Conservation (phyloP, 805 yeast genomes). For the Yarrowia divulgata region DNA sequence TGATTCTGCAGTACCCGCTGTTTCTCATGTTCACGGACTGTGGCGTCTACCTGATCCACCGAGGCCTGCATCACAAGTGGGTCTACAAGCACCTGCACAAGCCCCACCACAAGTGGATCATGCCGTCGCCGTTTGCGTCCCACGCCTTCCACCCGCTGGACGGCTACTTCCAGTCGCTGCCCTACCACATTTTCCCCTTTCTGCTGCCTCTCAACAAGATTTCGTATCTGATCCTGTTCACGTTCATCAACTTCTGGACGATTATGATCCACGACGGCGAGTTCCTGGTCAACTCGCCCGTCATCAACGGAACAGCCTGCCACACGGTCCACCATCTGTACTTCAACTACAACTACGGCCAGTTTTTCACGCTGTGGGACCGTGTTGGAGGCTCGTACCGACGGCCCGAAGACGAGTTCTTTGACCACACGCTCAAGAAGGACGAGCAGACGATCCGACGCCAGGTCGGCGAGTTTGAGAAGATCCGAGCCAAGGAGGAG, state of each 20-base stretch:
- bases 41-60: constrained; percentile 88
- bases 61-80: constrained; percentile 91
- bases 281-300: constrained; percentile 89
- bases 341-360: constrained; percentile 98
- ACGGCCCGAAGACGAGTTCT: constrained; percentile 86
- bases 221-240: constrained; percentile 79
- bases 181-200: constrained; percentile 92
- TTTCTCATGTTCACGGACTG: constrained; percentile 94
- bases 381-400: constrained; percentile 93
- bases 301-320: constrained; percentile 97
- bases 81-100: constrained; percentile 89
- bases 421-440: constrained; percentile 66
- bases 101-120: constrained; percentile 99
- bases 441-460: constrained; percentile 69
- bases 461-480: constrained; percentile 78
- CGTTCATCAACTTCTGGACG: constrained; percentile 96
- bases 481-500: constrained; percentile 85
- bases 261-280: constrained; percentile 99
- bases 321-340: constrained; percentile 96
- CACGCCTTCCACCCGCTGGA: constrained; percentile 99
- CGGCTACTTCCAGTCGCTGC: constrained; percentile 90
- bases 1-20: constrained; percentile 70
- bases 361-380: constrained; percentile 98
- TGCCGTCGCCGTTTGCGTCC: constrained; percentile 97
- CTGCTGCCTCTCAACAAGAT: constrained; percentile 91